Base-by-base conservation (phyloP, 345 rosid genomes). In the Lepidium didymum region DNA sequence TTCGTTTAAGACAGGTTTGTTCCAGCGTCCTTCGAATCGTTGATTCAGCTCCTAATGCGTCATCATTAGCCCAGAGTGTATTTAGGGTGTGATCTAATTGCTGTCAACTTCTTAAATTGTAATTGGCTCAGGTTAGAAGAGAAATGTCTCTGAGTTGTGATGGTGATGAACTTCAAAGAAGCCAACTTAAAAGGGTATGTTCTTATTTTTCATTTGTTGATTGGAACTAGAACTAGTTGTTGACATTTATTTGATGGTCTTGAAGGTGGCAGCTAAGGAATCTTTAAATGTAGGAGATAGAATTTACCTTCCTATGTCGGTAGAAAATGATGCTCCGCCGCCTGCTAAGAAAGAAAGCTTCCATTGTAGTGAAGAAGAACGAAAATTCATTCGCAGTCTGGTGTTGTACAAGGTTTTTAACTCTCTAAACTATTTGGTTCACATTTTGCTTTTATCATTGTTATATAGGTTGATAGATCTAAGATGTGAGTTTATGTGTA, bases 1-100 rank as follows among this genome's bases (percentile, higher is more conserved):
- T 93, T 50, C 94, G 96, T 45, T 66, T 90, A 64, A 86, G 94
- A 82, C 96, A 88, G 97, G 97, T 92, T 62, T 27, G 96, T 92
- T 62, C 31, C 4, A 15, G 19, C 47, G 35, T 64, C 40, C 40
- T 10, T 41, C 9, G 0, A 21, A n/a, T 44, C 12, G 1, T 46
- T 31, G 6, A 3, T 49, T 68, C 29, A 25, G 5, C 1, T 10
- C 11, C 42, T 31, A 67, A 34, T 55, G 10, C 18, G 4, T 49
- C 47, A 9, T 46, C 46, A 37, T 35, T 64, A n/a, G 12, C 1
- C 36, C 64, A 62, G 29, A 62, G 25, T 33, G 18, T 29, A 4
- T 43, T 5, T 35, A 47, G 44, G 12, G 16, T 65, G 40, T 41
- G 16, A 53, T 53, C 3, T 37, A 13, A 14, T 38, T 50, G 15